Evolutionary conservation across 257 asterid species (phyloP), one percentile per base, ranked within the genome.

Genomic region (Ehretia macrophylla): DNA sequence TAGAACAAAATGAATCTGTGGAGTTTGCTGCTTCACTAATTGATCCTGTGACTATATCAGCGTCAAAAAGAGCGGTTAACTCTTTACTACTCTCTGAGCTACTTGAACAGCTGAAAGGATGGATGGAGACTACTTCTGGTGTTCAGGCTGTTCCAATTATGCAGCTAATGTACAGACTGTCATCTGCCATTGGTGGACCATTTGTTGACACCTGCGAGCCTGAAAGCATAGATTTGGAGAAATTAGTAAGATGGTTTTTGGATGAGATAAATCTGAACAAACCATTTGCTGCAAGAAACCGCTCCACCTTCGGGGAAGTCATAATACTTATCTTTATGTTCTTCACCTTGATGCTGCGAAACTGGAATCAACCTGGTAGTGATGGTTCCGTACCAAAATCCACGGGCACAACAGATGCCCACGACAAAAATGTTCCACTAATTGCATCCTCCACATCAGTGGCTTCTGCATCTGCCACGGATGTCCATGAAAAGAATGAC

Each of bases 181-280:
- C 99, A 18, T 93, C 99, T 35, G 95, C 99, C 62, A 68, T 79
- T 59, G 99, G 99, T 39, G 96, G 99, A 60, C 99, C 99, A 48
- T 93, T 93, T 68, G 82, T 78, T 51, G 88, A 82, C 51, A 62
- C 85, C 61, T 51, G 80, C 35, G 95, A 77, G 76, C 76, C 79
- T 61, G 95, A 83, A 74, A 82, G 85, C 73, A 73, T 81, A 67
- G 85, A 85, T 80, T 69, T 93, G 94, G 97, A 87, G 79, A 85
- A 75, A 72, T 78, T 93, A 74, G 80, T 85, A 46, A 85, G 82
- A 67, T 93, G 97, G 99, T 86, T 93, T 71, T 39, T 93, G 64
- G 92, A 80, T 65, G 99, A 93, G 85, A 76, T 93, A 66, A 80
- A 93, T 67, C 47, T 86, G 38, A 72, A 71, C 58, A 81, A 77